Conservation (phyloP, 1,139 yeast species). For the Groenewaldozyma sp. region DNA sequence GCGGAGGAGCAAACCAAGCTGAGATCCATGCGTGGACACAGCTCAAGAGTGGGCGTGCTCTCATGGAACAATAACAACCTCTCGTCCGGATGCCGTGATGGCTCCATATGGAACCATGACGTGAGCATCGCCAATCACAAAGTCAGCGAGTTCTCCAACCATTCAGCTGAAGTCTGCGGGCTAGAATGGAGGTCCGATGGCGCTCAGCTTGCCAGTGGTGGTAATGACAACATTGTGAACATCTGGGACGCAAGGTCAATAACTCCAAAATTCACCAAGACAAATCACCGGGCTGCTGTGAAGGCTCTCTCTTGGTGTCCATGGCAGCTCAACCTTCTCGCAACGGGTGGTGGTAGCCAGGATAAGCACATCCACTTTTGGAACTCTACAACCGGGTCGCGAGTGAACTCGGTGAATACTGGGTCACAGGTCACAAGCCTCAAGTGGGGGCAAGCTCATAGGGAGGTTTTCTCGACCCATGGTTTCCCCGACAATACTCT, state of each 20-base stretch:
- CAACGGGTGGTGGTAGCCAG: conserved; percentile 94
- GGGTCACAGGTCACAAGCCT: conserved; percentile 91
- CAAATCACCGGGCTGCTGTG: conserved; percentile 86
- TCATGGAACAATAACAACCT: conserved; percentile 78
- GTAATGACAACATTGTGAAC: conserved; percentile 87
- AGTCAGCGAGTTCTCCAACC: conserved; percentile 50
- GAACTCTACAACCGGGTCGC: conserved; percentile 87
- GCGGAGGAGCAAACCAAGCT: conserved; percentile 65
- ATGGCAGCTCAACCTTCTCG: conserved; percentile 67
- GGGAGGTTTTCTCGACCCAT: conserved; percentile 88
- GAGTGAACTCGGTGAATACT: conserved; percentile 80
- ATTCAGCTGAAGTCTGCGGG: conserved; percentile 90
- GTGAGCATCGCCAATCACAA: conserved; percentile 82
- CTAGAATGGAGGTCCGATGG: conserved; percentile 82
- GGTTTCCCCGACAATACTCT: conserved; percentile 88
- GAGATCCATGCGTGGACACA: conserved; percentile 66
- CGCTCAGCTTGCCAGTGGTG: conserved; percentile 80
- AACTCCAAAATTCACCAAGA: conserved; percentile 65
- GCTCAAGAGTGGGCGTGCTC: conserved; percentile 73
- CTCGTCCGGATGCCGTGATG: conserved; percentile 77
- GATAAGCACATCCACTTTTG: conserved; percentile 90
- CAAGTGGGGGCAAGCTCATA: conserved; percentile 76
- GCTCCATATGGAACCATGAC: conserved; percentile 81
- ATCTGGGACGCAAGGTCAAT: conserved; percentile 88
- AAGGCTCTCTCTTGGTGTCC: conserved; percentile 97